Evolutionary conservation across 495 filamentous ascomycete species (phyloP).

Genomic region (Aspergillus cristatus): DNA sequence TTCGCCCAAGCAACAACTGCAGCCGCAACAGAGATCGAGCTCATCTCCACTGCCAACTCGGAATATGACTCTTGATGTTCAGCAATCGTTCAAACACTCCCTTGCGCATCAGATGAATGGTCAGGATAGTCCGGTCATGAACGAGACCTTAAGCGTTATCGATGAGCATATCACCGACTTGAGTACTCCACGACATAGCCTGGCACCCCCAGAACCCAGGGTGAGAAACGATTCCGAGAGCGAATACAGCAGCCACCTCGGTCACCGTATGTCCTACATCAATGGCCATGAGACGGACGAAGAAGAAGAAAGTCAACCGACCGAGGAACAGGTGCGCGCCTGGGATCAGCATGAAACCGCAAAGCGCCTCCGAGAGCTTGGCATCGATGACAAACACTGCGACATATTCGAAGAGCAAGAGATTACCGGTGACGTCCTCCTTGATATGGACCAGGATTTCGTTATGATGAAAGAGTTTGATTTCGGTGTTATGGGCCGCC

Average conservation of each 20-base stretch:
- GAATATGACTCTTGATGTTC: conserved; percentile 33
- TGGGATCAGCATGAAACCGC: conserved; percentile 79
- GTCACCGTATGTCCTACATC: conserved; percentile 77
- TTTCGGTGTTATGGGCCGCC: conserved; percentile 77
- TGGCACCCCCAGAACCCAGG: conserved; percentile 40
- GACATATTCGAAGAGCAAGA: conserved; percentile 94
- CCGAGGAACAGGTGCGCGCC: conserved; percentile 52
- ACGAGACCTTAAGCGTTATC: conserved; percentile 94
- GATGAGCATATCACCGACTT: conserved; percentile 97
- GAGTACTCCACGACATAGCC: conserved; percentile 59
- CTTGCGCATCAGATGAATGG: conserved; percentile 34
- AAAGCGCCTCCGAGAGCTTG: conserved; percentile 69
- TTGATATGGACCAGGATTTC: conserved; percentile 91
- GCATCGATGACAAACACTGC: conserved; percentile 78
- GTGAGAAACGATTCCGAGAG: conserved; percentile 74
- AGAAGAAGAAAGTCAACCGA: conserved; percentile 46
- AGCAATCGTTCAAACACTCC: conserved; percentile 38
- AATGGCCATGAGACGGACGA: conserved; percentile 83
- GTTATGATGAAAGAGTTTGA: conserved; percentile 93
- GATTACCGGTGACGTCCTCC: conserved; percentile 83
- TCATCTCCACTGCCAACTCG: conserved; percentile 35
- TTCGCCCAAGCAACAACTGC: conserved; percentile 11
- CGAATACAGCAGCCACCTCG: conserved; percentile 75
- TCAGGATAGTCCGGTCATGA: conserved; percentile 76
- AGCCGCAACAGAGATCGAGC: conserved; percentile 27